Percentiles rank a stretch among this genome's conserved stretches.
phyloP scores from a whole-genome alignment of 345 rosid genomes.

The Aegle marmelos region DNA sequence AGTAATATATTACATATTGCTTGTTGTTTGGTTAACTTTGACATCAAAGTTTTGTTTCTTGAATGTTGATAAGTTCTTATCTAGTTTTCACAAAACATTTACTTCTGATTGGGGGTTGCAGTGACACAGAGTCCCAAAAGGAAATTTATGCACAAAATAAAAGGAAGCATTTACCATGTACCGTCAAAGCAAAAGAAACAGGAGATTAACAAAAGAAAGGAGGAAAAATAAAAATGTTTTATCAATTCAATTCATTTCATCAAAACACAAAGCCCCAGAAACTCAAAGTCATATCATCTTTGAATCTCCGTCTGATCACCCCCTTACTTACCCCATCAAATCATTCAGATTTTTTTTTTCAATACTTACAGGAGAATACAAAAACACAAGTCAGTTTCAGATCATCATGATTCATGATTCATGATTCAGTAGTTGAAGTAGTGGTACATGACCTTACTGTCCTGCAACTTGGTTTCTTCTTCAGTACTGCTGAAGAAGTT shows the following conservation, averaged over 20 bases:
- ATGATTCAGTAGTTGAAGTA: slow-evolving; percentile 40
- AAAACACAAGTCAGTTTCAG: slow-evolving; percentile 28
- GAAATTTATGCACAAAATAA: slow-evolving; percentile 17
- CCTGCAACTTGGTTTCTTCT: slow-evolving; percentile 55
- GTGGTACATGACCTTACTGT: slow-evolving; percentile 45
- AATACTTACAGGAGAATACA: slow-evolving; percentile 32
- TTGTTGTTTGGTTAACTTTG: slow-evolving; percentile 6
- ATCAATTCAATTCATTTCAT: slow-evolving; percentile 15
- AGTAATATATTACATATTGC: background rate
- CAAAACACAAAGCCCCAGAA: slow-evolving; percentile 34
- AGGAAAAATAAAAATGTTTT: background rate
- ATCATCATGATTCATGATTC: slow-evolving; percentile 1
- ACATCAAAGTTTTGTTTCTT: background rate
- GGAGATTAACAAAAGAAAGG: slow-evolving; percentile 20
- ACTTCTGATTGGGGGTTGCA: slow-evolving; percentile 14
- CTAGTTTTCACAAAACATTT: slow-evolving; percentile 24
- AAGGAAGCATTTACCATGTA: slow-evolving; percentile 30
- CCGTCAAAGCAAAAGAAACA: slow-evolving; percentile 33
- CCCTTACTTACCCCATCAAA: slow-evolving; percentile 68
- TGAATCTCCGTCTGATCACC: slow-evolving; percentile 8
- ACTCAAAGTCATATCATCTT: slow-evolving; percentile 24
- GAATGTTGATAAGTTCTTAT: background rate
- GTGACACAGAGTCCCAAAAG: slow-evolving; percentile 9
- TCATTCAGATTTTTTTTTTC: slow-evolving; percentile 40
- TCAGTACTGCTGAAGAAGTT: slow-evolving; percentile 30